Base-by-base conservation (phyloP, 768 basidiomycete genomes). In the Boletellus emodensis region DNA sequence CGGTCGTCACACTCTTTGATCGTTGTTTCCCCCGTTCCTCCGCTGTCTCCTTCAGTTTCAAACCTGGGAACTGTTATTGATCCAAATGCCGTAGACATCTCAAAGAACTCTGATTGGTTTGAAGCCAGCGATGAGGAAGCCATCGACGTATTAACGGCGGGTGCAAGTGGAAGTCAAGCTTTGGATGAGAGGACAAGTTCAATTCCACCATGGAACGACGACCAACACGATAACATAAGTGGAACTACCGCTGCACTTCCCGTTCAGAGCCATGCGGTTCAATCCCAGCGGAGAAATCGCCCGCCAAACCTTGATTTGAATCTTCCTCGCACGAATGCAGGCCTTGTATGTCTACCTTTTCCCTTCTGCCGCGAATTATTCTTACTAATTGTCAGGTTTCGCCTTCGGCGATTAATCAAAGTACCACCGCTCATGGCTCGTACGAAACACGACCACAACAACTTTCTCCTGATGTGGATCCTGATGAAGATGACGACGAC, bases 51-150 rank as follows among this genome's bases (percentile, higher is more conserved):
- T 63, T 72, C 35, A 59, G 63, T 54, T 60, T 75, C 49, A 70
- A 75, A 35, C 56, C 65, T 38, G 56, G 69, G 38, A 60, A 66
- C 45, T 30, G 60, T 61, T 14, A 60, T 63, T 15, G 62, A 70
- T 53, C 54, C 62, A 13, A 68, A 67, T 42, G 74, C 75, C 61
- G 63, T 71, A 53, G 55, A 54, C 11, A 65, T 80, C 14, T 78
- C 67, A 8, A 84, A 84, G 61, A 72, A 63, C 49, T 77, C 67
- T 49, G 80, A 94, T 59, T 90, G 92, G 90, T 73, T 79, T 48
- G 82, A 89, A 63, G 69, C 80, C 6, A 91, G 89, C 57, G 90
- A 93, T 54, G 90, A 93, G 48, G 90, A 93, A 65, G 90, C 89
- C 13, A 89, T 93, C 47, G 82, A 90, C 59, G 71, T 88, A 37